These are phyloP conservation scores for Leucaena leucocephala DNA, from an alignment of 306 rosid species.

Conservation along the genomic window DNA sequence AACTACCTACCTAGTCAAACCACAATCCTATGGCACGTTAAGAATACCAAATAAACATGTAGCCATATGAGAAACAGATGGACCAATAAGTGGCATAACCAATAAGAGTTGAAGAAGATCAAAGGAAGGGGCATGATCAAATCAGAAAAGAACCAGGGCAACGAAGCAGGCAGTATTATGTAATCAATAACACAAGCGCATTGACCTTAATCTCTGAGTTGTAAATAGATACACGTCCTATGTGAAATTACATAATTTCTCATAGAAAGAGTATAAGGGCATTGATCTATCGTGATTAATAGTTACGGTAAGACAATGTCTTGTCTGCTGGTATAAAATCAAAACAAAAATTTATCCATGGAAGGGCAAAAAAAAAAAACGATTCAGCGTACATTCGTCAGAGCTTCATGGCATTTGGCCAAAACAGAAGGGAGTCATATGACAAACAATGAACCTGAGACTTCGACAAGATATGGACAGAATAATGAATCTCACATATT, in stretches of 20 bases:
- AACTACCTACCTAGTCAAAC: no score
- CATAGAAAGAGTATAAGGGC: slow-evolving; percentile 20
- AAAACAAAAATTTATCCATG: slow-evolving; percentile 7
- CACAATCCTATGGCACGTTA: no score
- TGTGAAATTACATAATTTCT: background rate
- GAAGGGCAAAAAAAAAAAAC: background rate
- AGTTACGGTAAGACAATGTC: slow-evolving; percentile 14
- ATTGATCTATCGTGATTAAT: slow-evolving; percentile 2
- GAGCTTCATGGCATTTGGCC: slow-evolving; percentile 24
- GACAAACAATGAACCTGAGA: background rate
- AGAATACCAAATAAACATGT: background rate
- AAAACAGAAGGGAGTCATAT: background rate
- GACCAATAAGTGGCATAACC: slow-evolving; percentile 2
- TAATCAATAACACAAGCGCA: slow-evolving; percentile 12
- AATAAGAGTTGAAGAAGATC: slow-evolving; percentile 13
- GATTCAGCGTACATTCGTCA: slow-evolving; percentile 22
- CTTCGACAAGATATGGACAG: background rate
- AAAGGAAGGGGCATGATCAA: background rate
- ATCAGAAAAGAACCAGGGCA: slow-evolving; percentile 17
- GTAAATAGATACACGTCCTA: background rate
- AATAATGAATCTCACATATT: background rate
- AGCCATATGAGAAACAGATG: background rate
- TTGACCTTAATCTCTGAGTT: background rate
- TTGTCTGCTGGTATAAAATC: background rate
- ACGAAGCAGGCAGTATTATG: background rate